Base-by-base conservation (phyloP, 306 rosid genomes). In the Cicer judaicum region DNA sequence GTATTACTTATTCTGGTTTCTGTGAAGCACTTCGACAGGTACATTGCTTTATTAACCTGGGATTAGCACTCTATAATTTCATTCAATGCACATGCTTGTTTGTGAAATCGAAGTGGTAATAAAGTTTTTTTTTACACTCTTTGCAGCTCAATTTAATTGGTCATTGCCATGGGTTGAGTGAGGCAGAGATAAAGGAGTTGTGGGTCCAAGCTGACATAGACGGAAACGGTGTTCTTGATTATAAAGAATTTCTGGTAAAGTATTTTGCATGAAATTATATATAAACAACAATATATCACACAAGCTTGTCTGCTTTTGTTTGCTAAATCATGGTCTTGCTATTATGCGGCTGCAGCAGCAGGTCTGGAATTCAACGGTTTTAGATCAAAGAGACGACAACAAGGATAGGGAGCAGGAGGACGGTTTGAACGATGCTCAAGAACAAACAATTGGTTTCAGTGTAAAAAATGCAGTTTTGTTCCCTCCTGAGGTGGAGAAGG, bases 401-500 rank as follows among this genome's bases (percentile, higher is more conserved):
- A 75, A 79, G 38, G 60, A 72, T 0, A 84, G 67, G 57, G 84
- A 74, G n/a, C 64, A 67, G 2, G 83, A 83, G 2, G 67, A 64
- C 41, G 68, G 56, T 63, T 60, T 85, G 56, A 84, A 80, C 14
- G 87, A 77, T 24, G 70, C 4, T 70, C 88, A 75, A 74, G 90
- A 87, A 39, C 92, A 85, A 77, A 85, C 86, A 16, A 81, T 91
- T 68, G 98, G 98, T 59, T 93, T 93, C 44, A 85, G 89, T 42
- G 87, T 93, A 1, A 87, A 93, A 80, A 85, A 93, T 44, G 98
- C 98, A 39, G 96, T 89, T 44, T 69, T 93, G 57, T 93, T 83
- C 80, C 98, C 98, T 75, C 89, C 97, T 11, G 98, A 93, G 71
- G 97, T 83, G 42, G 98, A 93, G 91, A 91, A 80, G 75, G 98